Evolutionary conservation across 352 stramenopile genomes (phyloP).

Genomic region (Phytopythium ostracodes): DNA sequence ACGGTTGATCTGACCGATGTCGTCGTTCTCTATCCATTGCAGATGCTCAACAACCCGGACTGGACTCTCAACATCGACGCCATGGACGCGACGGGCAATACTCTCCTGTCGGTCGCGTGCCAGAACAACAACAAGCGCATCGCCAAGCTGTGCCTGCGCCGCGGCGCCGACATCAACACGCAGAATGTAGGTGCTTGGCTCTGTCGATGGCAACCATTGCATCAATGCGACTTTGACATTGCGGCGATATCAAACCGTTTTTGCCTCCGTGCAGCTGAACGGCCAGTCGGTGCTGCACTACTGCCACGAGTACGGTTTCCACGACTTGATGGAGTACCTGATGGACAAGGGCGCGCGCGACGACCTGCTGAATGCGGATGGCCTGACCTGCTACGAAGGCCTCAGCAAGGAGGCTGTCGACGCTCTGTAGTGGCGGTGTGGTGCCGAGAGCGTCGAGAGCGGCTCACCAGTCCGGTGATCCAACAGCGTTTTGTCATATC

Average conservation of each 20-base stretch:
- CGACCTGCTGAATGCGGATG: slow-evolving; percentile 90
- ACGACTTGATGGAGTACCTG: slow-evolving; percentile 92
- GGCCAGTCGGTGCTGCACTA: slow-evolving; percentile 93
- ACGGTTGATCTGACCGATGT: background rate
- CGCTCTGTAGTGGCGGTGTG: slow-evolving; percentile 44
- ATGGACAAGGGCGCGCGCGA: slow-evolving; percentile 93
- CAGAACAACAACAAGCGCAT: slow-evolving; percentile 97
- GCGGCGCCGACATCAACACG: slow-evolving; percentile 91
- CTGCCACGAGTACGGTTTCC: slow-evolving; percentile 92
- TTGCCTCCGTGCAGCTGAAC: slow-evolving; percentile 48
- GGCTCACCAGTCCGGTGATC: too few relatives aligned
- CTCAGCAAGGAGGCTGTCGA: slow-evolving; percentile 85
- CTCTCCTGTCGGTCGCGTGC: slow-evolving; percentile 90
- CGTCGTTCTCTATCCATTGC: slow-evolving; percentile 7
- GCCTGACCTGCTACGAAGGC: slow-evolving; percentile 94
- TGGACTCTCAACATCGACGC: slow-evolving; percentile 90
- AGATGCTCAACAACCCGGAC: slow-evolving; percentile 89
- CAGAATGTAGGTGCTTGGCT: slow-evolving; percentile 76
- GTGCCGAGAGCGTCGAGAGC: background rate
- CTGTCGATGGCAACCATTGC: background rate
- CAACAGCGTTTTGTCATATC: too few relatives aligned
- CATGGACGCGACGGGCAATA: slow-evolving; percentile 91
- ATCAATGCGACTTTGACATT: background rate
- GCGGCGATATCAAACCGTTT: background rate
- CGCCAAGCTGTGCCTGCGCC: slow-evolving; percentile 91